Evolutionary conservation across 2,329 filamentous ascomycete species (phyloP).

Genomic region (Botrytis aclada): DNA sequence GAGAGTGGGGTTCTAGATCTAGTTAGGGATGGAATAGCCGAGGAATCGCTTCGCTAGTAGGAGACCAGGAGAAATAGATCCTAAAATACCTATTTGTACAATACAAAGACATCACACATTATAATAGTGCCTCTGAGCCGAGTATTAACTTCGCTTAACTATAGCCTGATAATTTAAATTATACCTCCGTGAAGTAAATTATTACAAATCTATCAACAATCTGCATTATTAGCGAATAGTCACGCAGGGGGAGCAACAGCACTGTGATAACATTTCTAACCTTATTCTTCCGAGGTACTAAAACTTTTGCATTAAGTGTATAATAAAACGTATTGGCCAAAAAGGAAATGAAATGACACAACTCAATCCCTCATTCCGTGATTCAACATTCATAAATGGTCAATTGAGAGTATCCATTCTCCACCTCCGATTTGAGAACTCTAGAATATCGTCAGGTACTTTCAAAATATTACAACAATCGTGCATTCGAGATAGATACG

Average conservation of each 20-base stretch:
- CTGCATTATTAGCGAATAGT: not conserved
- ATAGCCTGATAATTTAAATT: not conserved
- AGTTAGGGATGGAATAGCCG: not conserved
- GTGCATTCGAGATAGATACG: not conserved
- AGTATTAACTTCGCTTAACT: not conserved
- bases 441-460: not conserved
- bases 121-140: not conserved
- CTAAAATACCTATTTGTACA: not conserved
- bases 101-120: not conserved
- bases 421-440: not conserved
- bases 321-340: not conserved
- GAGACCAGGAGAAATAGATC: not conserved
- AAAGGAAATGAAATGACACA: not conserved
- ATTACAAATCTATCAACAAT: not conserved
- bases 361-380: not conserved
- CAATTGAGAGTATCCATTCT: not conserved
- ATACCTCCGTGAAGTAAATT: not conserved
- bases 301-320: accelerated
- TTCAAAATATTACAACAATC: not conserved
- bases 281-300: not conserved
- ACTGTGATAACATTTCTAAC: not conserved
- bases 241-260: not conserved
- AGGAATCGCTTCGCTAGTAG: conserved; percentile 5
- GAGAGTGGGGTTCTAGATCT: not conserved
- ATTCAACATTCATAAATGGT: not conserved